phyloP scores from a whole-genome alignment of 495 filamentous ascomycete genomes.

The Physcia stellaris region DNA sequence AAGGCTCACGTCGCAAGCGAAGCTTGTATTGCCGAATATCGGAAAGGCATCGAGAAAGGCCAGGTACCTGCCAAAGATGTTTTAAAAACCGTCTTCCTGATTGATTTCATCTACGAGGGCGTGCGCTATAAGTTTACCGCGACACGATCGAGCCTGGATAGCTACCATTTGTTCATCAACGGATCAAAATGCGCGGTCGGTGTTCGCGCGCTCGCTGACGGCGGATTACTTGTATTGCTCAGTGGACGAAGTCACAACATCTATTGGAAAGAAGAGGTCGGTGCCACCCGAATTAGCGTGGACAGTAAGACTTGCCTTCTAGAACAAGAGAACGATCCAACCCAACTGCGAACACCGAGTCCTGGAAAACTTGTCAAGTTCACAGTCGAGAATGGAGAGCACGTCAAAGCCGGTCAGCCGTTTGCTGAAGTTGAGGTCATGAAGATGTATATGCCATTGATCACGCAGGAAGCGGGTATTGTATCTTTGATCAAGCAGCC shows the following conservation, averaged over 20 bases:
- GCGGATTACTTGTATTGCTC: constrained; percentile 84
- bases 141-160: constrained; percentile 81
- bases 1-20: constrained; percentile 93
- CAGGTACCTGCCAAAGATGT: constrained; percentile 94
- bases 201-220: constrained; percentile 83
- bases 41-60: constrained; percentile 82
- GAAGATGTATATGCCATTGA: constrained; percentile 99
- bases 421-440: constrained; percentile 99
- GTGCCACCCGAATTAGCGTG: constrained; percentile 86
- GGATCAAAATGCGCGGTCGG: constrained; percentile 93
- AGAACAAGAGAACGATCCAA: constrained; percentile 98
- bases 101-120: constrained; percentile 98
- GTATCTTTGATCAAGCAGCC: constrained; percentile 99
- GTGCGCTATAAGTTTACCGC: constrained; percentile 96
- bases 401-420: constrained; percentile 82
- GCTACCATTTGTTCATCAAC: constrained; percentile 98
- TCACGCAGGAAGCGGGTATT: constrained; percentile 92
- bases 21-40: constrained; percentile 73
- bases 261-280: constrained; percentile 98
- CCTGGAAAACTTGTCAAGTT: constrained; percentile 99
- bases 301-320: constrained; percentile 96
- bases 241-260: constrained; percentile 89
- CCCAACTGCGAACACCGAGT: constrained; percentile 85
- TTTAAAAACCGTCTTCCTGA: constrained; percentile 91
- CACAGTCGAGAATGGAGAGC: constrained; percentile 90